Conservation (phyloP, 352 stramenopile genomes). For the Globisporangium paddicum region DNA sequence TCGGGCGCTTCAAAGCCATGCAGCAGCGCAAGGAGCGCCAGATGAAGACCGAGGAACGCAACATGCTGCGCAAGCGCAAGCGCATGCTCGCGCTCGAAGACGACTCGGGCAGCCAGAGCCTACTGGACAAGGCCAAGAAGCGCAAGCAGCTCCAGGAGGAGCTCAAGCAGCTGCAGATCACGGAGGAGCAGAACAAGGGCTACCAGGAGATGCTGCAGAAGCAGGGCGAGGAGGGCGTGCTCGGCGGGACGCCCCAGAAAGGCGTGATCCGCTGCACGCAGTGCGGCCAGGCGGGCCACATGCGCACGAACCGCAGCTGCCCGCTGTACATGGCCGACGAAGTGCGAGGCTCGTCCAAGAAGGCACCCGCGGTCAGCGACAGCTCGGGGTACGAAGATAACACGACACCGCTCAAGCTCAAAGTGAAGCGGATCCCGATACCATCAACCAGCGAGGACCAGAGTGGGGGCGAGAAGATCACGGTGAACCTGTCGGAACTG, state of each 20-base stretch:
- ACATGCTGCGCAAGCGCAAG: slow-evolving; percentile 75
- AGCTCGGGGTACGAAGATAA: slow-evolving; percentile 15
- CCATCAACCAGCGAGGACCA: background rate
- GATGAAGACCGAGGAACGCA: slow-evolving; percentile 63
- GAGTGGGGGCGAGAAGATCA: slow-evolving; percentile 46
- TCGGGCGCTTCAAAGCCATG: slow-evolving; percentile 70
- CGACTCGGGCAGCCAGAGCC: slow-evolving; percentile 21
- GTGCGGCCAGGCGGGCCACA: slow-evolving; percentile 74
- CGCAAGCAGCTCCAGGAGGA: slow-evolving; percentile 83
- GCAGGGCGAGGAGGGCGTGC: slow-evolving; percentile 40
- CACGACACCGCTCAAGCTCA: slow-evolving; percentile 44
- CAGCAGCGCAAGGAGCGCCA: slow-evolving; percentile 73
- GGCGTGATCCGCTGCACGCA: slow-evolving; percentile 76
- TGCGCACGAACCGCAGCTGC: slow-evolving; percentile 82
- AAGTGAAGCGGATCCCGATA: slow-evolving; percentile 39
- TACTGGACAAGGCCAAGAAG: slow-evolving; percentile 71
- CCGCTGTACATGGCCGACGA: slow-evolving; percentile 80
- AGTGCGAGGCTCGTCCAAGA: slow-evolving; percentile 25
- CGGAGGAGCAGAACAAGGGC: slow-evolving; percentile 75
- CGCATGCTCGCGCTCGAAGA: slow-evolving; percentile 70
- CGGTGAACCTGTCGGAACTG: slow-evolving; percentile 69
- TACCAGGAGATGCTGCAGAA: slow-evolving; percentile 84
- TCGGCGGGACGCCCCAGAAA: slow-evolving; percentile 38
- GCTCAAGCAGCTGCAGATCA: slow-evolving; percentile 81
- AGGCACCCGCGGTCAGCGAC: slow-evolving; percentile 12